Conservation (phyloP, 2,329 filamentous ascomycete species). For the Diaporthe sp. region DNA sequence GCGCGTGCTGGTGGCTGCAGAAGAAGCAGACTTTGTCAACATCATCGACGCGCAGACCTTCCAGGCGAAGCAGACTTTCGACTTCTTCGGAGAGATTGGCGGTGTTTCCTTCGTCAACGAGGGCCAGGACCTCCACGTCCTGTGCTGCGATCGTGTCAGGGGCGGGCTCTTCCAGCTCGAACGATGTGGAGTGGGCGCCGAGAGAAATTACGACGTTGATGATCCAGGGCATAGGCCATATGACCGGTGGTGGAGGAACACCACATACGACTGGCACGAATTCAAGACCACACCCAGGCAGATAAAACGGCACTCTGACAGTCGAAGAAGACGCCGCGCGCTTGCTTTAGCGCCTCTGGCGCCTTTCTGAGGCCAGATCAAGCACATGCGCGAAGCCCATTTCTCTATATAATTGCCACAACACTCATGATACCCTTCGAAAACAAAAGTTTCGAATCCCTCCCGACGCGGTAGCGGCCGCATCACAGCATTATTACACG, state of each 20-base stretch:
- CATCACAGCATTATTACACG: constrained; percentile 9
- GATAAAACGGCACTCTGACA: constrained; percentile 30
- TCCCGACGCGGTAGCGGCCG: background rate
- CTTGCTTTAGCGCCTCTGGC: constrained; percentile 37
- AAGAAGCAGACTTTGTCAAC: constrained; percentile 79
- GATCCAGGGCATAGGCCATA: constrained; percentile 21
- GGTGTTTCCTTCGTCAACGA: constrained; percentile 75
- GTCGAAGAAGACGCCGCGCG: constrained; percentile 36
- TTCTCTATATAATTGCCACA: constrained; percentile 31
- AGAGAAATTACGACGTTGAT: constrained; percentile 45
- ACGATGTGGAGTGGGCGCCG: constrained; percentile 52
- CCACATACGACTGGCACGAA: constrained; percentile 41
- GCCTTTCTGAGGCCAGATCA: constrained; percentile 40
- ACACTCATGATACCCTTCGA: constrained; percentile 34
- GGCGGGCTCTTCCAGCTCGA: constrained; percentile 76
- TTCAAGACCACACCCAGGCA: constrained; percentile 36
- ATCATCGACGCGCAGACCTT: constrained; percentile 76
- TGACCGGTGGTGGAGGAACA: constrained; percentile 28
- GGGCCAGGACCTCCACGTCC: constrained; percentile 74
- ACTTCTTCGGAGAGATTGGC: constrained; percentile 80
- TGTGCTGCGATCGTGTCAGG: constrained; percentile 72
- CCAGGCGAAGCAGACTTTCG: constrained; percentile 73
- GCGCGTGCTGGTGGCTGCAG: constrained; percentile 75
- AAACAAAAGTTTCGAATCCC: background rate
- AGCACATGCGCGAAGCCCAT: background rate